These are phyloP conservation scores for Plasmodium ovale DNA, from an alignment of 169 alveolate genomes.

Conservation along the genomic window DNA sequence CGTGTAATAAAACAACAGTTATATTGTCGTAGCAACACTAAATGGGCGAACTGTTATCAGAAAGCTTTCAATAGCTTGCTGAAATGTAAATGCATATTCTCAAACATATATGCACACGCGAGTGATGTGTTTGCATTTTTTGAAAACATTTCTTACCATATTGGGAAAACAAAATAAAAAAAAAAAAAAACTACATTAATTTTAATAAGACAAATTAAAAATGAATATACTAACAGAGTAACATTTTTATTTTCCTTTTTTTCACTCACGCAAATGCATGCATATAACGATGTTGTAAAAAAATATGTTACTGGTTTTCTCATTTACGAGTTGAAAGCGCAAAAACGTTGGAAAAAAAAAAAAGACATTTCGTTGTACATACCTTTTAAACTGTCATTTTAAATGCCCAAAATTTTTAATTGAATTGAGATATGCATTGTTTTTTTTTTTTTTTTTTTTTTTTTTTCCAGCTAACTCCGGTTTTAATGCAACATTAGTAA, in stretches of 20 bases:
- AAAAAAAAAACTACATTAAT: neutral
- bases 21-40: too few relatives aligned
- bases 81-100: too few relatives aligned
- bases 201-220: neutral
- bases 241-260: neutral
- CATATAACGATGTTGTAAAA: neutral
- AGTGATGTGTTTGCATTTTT: neutral
- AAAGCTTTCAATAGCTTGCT: too few relatives aligned
- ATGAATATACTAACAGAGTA: neutral
- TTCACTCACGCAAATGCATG: neutral
- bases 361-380: neutral
- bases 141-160: neutral
- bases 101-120: neutral
- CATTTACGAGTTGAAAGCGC: neutral
- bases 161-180: too few relatives aligned
- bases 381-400: neutral
- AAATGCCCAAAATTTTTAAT: too few relatives aligned
- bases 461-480: neutral
- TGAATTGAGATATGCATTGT: neutral
- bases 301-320: too few relatives aligned
- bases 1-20: too few relatives aligned
- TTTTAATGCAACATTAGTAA: neutral
- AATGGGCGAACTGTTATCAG: too few relatives aligned
- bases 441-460: too few relatives aligned
- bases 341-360: neutral